Conservation (phyloP, 2,329 filamentous ascomycete genomes). For the Cadophora gregata region DNA sequence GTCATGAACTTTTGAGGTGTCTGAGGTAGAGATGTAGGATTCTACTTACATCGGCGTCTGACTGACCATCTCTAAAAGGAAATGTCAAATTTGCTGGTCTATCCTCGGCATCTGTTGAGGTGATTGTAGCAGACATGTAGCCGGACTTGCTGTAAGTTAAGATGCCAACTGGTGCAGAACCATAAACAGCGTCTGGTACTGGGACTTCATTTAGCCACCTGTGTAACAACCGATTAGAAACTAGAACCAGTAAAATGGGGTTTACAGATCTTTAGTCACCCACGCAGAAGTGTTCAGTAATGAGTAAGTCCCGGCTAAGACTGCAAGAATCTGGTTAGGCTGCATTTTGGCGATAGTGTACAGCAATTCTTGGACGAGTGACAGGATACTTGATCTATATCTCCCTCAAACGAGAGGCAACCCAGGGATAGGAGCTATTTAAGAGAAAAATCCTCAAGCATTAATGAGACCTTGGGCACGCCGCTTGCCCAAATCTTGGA, state of each 20-base stretch:
- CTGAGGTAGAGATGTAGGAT: too few relatives aligned
- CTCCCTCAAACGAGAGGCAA: not conserved
- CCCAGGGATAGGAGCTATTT: not conserved
- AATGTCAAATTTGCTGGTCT: constrained; percentile 12
- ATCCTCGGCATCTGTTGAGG: constrained; percentile 1
- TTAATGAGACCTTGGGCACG: not conserved
- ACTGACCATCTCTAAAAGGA: constrained; percentile 8
- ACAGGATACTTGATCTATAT: not conserved
- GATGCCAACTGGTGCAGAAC: constrained; percentile 2
- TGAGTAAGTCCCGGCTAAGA: constrained; percentile 7
- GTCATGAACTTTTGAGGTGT: not conserved
- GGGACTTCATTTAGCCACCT: constrained; percentile 14
- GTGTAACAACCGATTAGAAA: not conserved
- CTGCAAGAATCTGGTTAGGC: constrained; percentile 6
- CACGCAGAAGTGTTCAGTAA: constrained; percentile 11
- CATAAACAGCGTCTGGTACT: constrained; percentile 14
- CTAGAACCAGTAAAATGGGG: not conserved
- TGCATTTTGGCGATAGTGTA: not conserved
- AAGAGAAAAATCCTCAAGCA: not conserved
- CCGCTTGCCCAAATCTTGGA: not conserved
- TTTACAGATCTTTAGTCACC: not conserved
- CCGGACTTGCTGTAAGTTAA: constrained; percentile 14
- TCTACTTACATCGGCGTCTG: constrained; percentile 10
- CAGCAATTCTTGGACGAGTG: not conserved
- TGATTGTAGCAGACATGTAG: constrained; percentile 7